Conservation (phyloP, 805 yeast genomes). For the Candida bentonensis region DNA sequence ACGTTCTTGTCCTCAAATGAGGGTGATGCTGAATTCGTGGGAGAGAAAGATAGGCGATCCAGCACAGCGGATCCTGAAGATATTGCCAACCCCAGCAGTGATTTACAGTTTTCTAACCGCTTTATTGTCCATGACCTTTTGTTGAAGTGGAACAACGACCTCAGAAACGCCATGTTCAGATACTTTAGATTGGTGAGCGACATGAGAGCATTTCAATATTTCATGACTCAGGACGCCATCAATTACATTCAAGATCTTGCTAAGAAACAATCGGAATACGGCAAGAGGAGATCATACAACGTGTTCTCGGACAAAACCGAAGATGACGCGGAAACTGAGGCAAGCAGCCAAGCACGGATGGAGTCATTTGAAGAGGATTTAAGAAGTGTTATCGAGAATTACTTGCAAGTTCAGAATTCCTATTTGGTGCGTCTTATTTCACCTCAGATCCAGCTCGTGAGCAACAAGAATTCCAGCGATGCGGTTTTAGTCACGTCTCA, state of each 20-base stretch:
- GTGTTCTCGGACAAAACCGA: not conserved
- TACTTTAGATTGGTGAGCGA: constrained; percentile 39
- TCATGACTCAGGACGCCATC: constrained; percentile 35
- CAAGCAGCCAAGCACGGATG: constrained; percentile 7
- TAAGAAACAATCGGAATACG: constrained; percentile 18
- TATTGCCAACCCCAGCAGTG: constrained; percentile 8
- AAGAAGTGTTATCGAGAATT: constrained; percentile 23
- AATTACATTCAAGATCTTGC: constrained; percentile 38
- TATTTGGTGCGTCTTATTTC: constrained; percentile 54
- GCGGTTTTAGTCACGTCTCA: constrained; percentile 65
- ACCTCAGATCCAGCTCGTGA: constrained; percentile 69
- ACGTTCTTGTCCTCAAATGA: not conserved
- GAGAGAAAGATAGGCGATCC: not conserved
- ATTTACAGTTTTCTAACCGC: constrained; percentile 40
- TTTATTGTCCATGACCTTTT: constrained; percentile 61
- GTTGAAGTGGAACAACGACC: constrained; percentile 63
- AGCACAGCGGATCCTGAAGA: constrained; percentile 4
- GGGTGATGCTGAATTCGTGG: not conserved
- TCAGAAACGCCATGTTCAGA: constrained; percentile 48
- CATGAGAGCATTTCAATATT: constrained; percentile 29
- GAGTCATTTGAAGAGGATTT: constrained; percentile 39
- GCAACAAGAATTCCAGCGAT: constrained; percentile 36
- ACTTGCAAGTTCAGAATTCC: constrained; percentile 31
- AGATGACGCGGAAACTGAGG: not conserved
- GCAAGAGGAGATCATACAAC: not conserved